Conservation (phyloP, 2,329 filamentous ascomycete genomes). For the Talaromyces atroroseus region DNA sequence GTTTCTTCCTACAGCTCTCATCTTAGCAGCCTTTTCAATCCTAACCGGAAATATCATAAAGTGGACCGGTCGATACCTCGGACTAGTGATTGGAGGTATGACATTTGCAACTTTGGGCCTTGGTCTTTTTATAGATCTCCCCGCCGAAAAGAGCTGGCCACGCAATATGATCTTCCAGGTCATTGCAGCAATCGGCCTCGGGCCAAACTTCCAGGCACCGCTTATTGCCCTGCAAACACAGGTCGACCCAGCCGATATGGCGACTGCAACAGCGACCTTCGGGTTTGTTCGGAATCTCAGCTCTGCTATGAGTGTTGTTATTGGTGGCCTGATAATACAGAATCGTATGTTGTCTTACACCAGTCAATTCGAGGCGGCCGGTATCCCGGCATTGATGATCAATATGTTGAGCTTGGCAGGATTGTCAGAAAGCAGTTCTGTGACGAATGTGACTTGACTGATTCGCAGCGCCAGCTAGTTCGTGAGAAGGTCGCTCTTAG, state of each 20-base stretch:
- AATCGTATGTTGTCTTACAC: too few relatives aligned
- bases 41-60: neutral
- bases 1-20: neutral
- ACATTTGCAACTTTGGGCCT: neutral
- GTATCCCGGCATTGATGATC: too few relatives aligned
- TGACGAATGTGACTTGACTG: too few relatives aligned
- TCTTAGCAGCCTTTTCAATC: neutral
- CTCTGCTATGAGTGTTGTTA: conserved; percentile 1
- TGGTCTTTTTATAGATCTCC: conserved; percentile 1
- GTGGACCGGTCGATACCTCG: neutral
- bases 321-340: neutral
- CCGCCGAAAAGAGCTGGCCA: neutral
- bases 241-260: neutral
- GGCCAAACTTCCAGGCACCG: neutral
- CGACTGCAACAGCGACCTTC: neutral
- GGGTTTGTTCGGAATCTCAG: neutral
- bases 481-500: too few relatives aligned
- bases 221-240: neutral
- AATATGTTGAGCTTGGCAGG: too few relatives aligned
- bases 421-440: too few relatives aligned
- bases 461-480: too few relatives aligned
- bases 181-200: neutral
- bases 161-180: neutral
- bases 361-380: too few relatives aligned
- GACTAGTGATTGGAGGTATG: neutral